Conservation (phyloP, 164 flowering plant genomes). For the Cinnamomum chago region DNA sequence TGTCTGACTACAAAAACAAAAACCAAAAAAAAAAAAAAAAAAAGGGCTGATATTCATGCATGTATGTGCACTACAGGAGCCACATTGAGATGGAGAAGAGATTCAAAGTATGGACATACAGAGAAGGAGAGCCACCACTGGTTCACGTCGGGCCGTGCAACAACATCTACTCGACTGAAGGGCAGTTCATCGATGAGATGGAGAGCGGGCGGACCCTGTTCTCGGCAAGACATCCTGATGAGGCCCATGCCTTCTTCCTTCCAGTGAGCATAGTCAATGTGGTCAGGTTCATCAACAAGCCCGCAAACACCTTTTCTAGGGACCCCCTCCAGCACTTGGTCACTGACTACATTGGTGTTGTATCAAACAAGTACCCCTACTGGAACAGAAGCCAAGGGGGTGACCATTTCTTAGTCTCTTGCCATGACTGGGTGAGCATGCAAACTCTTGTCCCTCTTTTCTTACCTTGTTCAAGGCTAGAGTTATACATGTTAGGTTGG, state of each 20-base stretch:
- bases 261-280: constrained; percentile 52
- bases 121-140: constrained; percentile 61
- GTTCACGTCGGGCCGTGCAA: constrained; percentile 49
- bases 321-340: constrained; percentile 34
- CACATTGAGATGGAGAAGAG: constrained; percentile 59
- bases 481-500: no score
- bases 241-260: constrained; percentile 13
- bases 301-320: constrained; percentile 17
- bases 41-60: not conserved
- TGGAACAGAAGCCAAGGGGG: constrained; percentile 76
- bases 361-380: constrained; percentile 60
- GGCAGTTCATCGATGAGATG: constrained; percentile 59
- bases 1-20: no score
- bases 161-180: constrained; percentile 54
- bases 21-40: no score
- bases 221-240: constrained; percentile 2
- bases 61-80: constrained; percentile 4
- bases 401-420: constrained; percentile 82
- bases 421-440: constrained; percentile 78
- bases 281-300: constrained; percentile 49
- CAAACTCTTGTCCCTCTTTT: not conserved
- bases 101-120: constrained; percentile 59
- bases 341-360: constrained; percentile 46
- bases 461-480: no score
- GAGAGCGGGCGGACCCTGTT: constrained; percentile 6